A percentile compares a stretch with the other conserved stretches of the same genome.
These are phyloP conservation scores for Teunomyces kruisii DNA, from an alignment of 805 yeast genomes.

Conservation along the genomic window DNA sequence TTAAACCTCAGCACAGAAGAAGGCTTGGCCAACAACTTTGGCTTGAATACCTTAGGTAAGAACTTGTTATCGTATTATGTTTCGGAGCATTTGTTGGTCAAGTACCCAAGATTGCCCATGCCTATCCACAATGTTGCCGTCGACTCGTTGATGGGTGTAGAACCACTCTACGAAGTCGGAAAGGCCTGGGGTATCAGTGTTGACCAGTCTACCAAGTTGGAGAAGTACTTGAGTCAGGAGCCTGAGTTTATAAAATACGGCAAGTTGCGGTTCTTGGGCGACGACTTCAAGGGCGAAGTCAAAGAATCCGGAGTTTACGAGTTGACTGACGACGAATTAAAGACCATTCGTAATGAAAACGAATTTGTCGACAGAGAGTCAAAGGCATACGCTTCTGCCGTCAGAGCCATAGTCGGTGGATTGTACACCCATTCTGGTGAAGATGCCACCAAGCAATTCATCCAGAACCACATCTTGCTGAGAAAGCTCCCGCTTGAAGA, in stretches of 20 bases:
- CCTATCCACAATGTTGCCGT: slow-evolving; percentile 73
- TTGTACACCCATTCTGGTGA: slow-evolving; percentile 73
- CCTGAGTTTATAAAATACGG: slow-evolving; percentile 69
- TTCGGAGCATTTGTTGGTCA: slow-evolving; percentile 67
- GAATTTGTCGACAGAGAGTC: slow-evolving; percentile 35
- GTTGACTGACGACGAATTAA: slow-evolving; percentile 26
- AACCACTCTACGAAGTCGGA: slow-evolving; percentile 65
- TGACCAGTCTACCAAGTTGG: slow-evolving; percentile 62
- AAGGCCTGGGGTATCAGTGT: slow-evolving; percentile 86
- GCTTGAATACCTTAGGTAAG: slow-evolving; percentile 80
- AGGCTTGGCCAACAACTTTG: slow-evolving; percentile 65
- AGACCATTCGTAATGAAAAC: slow-evolving; percentile 13
- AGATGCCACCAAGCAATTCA: slow-evolving; percentile 63
- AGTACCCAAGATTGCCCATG: slow-evolving; percentile 89
- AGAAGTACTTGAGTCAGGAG: slow-evolving; percentile 67
- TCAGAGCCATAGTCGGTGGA: slow-evolving; percentile 81
- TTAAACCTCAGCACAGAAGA: slow-evolving; percentile 56
- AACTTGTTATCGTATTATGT: slow-evolving; percentile 73
- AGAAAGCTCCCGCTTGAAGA: slow-evolving; percentile 72
- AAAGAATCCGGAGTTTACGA: slow-evolving; percentile 52
- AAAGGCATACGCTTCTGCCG: slow-evolving; percentile 64
- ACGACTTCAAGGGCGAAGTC: slow-evolving; percentile 27
- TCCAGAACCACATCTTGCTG: slow-evolving; percentile 73
- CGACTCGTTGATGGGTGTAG: slow-evolving; percentile 70
- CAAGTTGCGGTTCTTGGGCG: slow-evolving; percentile 53